Evolutionary conservation across 2,329 filamentous ascomycete species (phyloP).

Genomic region (Dactylellina leptospora): DNA sequence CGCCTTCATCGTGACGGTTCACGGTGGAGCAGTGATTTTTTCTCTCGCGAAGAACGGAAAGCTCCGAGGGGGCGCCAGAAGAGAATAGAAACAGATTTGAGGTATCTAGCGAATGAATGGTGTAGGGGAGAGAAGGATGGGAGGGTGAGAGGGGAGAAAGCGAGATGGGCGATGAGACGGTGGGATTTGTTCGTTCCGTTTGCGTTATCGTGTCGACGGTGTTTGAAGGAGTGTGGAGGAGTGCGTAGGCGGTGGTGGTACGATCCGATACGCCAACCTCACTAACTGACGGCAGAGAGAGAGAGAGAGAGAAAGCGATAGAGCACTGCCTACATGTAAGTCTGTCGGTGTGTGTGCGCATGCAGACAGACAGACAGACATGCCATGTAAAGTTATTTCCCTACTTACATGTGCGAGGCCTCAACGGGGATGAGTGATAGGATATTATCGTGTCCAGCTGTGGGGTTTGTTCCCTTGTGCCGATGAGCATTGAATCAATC

Average conservation of each 20-base stretch:
- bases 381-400: too few species aligned
- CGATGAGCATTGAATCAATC: constrained; percentile 1
- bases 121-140: not conserved
- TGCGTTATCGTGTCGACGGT: constrained; percentile 36
- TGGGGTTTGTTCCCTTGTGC: not conserved
- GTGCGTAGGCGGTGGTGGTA: not conserved
- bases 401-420: too few species aligned
- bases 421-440: not conserved
- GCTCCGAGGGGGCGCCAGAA: constrained; percentile 33
- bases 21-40: not conserved
- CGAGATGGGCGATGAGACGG: not conserved
- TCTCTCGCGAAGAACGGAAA: constrained; percentile 48
- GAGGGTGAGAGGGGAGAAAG: not conserved
- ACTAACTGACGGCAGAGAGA: too few species aligned
- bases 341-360: too few species aligned
- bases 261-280: too few species aligned
- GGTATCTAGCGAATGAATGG: not conserved
- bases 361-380: too few species aligned
- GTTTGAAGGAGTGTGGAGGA: too few species aligned
- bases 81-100: not conserved
- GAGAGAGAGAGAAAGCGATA: not conserved
- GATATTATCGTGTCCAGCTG: not conserved
- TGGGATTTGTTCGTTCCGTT: too few species aligned
- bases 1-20: constrained; percentile 78
- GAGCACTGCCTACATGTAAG: not conserved